Evolutionary conservation across 345 rosid genomes (phyloP).

Genomic region (Xanthoceras sorbifolium): DNA sequence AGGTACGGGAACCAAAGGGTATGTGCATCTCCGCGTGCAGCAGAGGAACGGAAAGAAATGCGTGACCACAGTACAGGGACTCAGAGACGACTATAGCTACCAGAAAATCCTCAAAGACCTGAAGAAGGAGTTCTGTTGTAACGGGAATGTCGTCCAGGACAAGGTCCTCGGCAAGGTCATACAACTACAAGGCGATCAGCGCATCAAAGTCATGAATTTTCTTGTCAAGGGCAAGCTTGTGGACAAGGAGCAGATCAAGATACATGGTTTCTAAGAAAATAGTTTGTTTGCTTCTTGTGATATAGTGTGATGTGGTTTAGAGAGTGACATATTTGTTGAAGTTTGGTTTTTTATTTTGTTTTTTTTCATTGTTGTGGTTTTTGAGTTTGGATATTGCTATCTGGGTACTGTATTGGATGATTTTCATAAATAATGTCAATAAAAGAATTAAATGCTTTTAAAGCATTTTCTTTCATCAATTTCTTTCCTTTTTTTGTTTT

Average conservation of each 20-base stretch:
- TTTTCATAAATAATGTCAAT: background rate
- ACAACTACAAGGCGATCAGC: slow-evolving; percentile 96
- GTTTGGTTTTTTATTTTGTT: background rate
- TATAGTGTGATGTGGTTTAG: background rate
- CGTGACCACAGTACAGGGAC: slow-evolving; percentile 74
- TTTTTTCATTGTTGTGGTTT: background rate
- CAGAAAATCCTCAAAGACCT: slow-evolving; percentile 78
- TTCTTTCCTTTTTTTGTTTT: background rate
- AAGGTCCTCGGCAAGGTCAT: slow-evolving; percentile 84
- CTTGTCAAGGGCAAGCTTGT: slow-evolving; percentile 61
- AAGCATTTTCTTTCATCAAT: background rate
- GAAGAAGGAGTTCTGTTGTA: slow-evolving; percentile 83
- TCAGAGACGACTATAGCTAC: slow-evolving; percentile 68
- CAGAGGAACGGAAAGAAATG: slow-evolving; percentile 87
- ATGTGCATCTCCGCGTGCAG: slow-evolving; percentile 73
- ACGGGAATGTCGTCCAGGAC: slow-evolving; percentile 87
- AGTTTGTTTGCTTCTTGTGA: background rate
- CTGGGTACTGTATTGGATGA: slow-evolving; percentile 4
- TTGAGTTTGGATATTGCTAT: background rate
- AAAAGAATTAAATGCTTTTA: background rate
- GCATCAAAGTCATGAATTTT: slow-evolving; percentile 73
- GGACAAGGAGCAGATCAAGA: slow-evolving; percentile 77
- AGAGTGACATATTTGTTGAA: too few species aligned
- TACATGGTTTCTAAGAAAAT: slow-evolving; percentile 72
- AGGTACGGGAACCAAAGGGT: slow-evolving; percentile 57